These are phyloP conservation scores for Apiosordaria backusii DNA, from an alignment of 495 filamentous ascomycete species.

Conservation along the genomic window DNA sequence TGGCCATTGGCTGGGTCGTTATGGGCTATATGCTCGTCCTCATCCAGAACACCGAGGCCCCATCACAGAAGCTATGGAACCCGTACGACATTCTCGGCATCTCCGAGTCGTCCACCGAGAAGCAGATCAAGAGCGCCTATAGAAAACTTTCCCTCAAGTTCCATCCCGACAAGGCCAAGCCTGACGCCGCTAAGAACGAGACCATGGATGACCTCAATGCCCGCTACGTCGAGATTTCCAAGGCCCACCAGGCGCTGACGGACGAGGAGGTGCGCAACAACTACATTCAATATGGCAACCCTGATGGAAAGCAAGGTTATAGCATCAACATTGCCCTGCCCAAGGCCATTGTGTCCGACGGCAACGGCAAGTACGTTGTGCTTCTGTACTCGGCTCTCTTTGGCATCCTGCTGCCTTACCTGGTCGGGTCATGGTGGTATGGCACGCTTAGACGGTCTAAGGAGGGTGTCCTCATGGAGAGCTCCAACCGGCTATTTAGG, in stretches of 20 bases:
- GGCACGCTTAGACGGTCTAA: slow-evolving; percentile 87
- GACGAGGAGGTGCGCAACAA: slow-evolving; percentile 97
- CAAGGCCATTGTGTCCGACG: slow-evolving; percentile 86
- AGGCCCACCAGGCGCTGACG: slow-evolving; percentile 95
- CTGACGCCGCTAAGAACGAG: slow-evolving; percentile 80
- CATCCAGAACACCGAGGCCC: slow-evolving; percentile 73
- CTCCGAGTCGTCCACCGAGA: slow-evolving; percentile 79
- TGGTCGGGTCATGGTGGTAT: slow-evolving; percentile 98
- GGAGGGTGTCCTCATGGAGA: slow-evolving; percentile 86
- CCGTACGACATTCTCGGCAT: slow-evolving; percentile 91
- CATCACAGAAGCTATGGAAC: slow-evolving; percentile 80
- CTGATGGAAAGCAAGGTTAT: slow-evolving; percentile 95
- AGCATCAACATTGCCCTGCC: slow-evolving; percentile 97
- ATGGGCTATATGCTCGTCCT: slow-evolving; percentile 94
- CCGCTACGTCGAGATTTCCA: slow-evolving; percentile 87
- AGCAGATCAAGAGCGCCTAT: slow-evolving; percentile 85
- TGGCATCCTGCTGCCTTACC: slow-evolving; percentile 84
- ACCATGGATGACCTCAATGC: slow-evolving; percentile 82
- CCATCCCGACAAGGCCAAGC: slow-evolving; percentile 88
- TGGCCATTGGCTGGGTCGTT: slow-evolving; percentile 69
- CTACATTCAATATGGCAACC: slow-evolving; percentile 91
- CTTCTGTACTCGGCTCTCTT: slow-evolving; percentile 82
- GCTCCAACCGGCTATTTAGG: slow-evolving; percentile 87
- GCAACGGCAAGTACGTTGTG: slow-evolving; percentile 92
- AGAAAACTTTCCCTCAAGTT: slow-evolving; percentile 77